Conservation (phyloP, 192 early-diverging fungal genomes). For the Geranomyces variabilis region DNA sequence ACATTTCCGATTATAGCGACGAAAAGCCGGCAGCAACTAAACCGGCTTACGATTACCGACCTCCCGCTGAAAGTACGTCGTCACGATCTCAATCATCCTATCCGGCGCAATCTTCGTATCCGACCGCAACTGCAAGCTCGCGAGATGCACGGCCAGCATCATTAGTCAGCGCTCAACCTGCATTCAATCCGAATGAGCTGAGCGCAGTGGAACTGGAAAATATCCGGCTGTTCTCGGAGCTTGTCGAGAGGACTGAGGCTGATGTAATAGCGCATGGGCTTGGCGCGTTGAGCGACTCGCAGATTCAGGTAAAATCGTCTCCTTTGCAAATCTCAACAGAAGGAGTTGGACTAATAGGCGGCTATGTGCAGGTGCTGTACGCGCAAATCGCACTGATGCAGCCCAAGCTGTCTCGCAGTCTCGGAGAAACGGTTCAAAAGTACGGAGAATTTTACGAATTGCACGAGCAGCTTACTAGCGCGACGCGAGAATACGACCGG, state of each 20-base stretch:
- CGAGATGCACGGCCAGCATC: constrained; percentile 11
- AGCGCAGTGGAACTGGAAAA: constrained; percentile 82
- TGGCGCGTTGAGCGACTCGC: constrained; percentile 76
- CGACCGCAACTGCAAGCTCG: constrained; percentile 12
- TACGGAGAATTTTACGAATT: constrained; percentile 79
- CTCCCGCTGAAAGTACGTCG: constrained; percentile 24
- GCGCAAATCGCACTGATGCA: constrained; percentile 85
- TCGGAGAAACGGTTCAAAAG: constrained; percentile 77
- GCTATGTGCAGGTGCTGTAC: constrained; percentile 61
- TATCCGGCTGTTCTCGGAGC: constrained; percentile 83
- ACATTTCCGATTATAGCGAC: background rate
- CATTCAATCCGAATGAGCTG: constrained; percentile 60
- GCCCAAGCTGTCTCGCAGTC: constrained; percentile 74
- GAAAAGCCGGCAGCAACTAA: background rate
- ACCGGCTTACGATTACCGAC: constrained; percentile 26
- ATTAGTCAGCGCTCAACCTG: constrained; percentile 9
- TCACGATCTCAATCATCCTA: constrained; percentile 28
- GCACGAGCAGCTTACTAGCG: constrained; percentile 80
- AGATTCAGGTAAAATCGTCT: constrained; percentile 61
- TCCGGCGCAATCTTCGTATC: background rate
- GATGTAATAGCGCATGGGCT: constrained; percentile 62
- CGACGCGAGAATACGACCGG: constrained; percentile 84
- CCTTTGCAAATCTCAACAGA: background rate
- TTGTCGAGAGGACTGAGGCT: constrained; percentile 79
- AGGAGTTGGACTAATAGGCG: background rate